phyloP scores from a whole-genome alignment of 345 rosid genomes.

The Brassica nigra region DNA sequence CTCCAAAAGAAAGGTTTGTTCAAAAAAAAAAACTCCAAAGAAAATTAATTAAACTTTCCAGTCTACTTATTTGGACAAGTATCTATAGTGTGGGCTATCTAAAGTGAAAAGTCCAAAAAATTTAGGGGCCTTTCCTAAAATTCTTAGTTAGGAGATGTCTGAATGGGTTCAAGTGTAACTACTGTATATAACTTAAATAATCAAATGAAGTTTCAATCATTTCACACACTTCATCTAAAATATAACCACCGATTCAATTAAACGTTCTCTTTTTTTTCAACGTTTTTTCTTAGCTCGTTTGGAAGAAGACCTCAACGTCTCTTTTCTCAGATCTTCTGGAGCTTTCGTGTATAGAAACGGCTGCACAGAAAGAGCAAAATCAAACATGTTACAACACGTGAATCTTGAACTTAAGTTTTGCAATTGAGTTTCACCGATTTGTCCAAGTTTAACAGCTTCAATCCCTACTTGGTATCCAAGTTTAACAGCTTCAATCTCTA shows the following conservation, averaged over 20 bases:
- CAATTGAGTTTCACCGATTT: not conserved
- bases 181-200: slow-evolving; percentile 3
- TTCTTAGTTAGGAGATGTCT: slow-evolving; percentile 24
- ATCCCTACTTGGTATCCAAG: slow-evolving; percentile 2
- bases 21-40: not conserved
- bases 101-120: too few relatives aligned
- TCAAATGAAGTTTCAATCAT: not conserved
- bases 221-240: not conserved
- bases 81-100: too few relatives aligned
- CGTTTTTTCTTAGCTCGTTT: slow-evolving; percentile 77
- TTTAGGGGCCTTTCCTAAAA: not conserved
- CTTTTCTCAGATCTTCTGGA: slow-evolving; percentile 67
- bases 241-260: slow-evolving; percentile 12
- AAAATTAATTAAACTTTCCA: not conserved
- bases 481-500: not conserved
- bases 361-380: slow-evolving; percentile 48
- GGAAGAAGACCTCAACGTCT: slow-evolving; percentile 48
- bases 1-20: not conserved
- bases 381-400: not conserved
- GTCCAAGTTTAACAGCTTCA: not conserved
- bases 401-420: not conserved
- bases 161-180: slow-evolving; percentile 11
- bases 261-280: slow-evolving; percentile 26
- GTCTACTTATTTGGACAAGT: not conserved
- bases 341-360: slow-evolving; percentile 62